Evolutionary conservation across 2,329 filamentous ascomycete species (phyloP), one percentile per base, ranked within the genome.

Genomic region (Leptographium wingfieldii): DNA sequence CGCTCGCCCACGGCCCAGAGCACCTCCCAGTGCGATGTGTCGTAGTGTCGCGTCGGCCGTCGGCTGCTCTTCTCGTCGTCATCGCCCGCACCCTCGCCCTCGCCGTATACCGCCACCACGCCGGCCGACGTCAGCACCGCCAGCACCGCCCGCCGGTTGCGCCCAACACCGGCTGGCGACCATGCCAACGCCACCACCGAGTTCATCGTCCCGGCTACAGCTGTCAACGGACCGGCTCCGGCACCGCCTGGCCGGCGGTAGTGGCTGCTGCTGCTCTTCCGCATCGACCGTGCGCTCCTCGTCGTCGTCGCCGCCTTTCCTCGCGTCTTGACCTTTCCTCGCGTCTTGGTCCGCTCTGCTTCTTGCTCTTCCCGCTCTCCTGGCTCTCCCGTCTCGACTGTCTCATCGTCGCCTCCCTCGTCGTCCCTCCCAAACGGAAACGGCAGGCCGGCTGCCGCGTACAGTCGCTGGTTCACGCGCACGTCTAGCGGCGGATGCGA

Each of bases 81-180:
- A 10, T 16, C 38, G 14, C 49, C 66, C n/a, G 65, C 64, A 1
- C 40, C 57, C 67, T 59, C 12, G 2, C 71, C 69, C 66, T 84
- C 80, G 22, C 81, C 80, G 53, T 82, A 77, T 19, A 80, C 70
- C 19, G 76, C 71, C 29, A 84, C 65, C 56, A 72, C 71, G 1
- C 81, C 81, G 1, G 73, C 74, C 10, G 77, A 78, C 1, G 77
- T 76, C 63, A 83, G 67, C 4, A 78, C 76, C 16, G 72, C 74
- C 40, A 84, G 70, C 5, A 82, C 74, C 0, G 80, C 75, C 1
- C 81, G 73, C 9, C 74, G 67, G 65, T 82, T 81, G 49, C 75
- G 74, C 1, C 81, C 81, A n/a, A 84, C 68, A 1, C 78, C 79
- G n/a, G 70, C 70, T 0, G 81, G 80, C n/a, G 80, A 83, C 81